These are phyloP conservation scores for Lentinula sp. DNA, from an alignment of 768 basidiomycete genomes.

Conservation along the genomic window DNA sequence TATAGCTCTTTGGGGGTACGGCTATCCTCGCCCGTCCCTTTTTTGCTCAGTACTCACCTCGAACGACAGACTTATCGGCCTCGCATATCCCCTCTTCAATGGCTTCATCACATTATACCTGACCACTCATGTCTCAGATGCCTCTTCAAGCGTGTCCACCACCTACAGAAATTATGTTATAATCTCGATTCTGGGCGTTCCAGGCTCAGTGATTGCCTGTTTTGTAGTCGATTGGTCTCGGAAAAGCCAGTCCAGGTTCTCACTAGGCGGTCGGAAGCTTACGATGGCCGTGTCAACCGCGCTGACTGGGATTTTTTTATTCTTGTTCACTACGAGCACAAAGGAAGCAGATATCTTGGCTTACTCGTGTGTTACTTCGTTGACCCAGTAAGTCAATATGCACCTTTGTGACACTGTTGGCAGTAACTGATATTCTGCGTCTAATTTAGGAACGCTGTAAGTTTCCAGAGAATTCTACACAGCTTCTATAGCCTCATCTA, in stretches of 20 bases:
- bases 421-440: no score
- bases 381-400: constrained; percentile 30
- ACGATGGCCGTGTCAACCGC: constrained; percentile 38
- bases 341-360: constrained; percentile 32
- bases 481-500: not conserved
- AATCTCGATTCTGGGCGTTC: constrained; percentile 39
- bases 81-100: constrained; percentile 50
- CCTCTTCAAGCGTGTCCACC: constrained; percentile 14
- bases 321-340: constrained; percentile 44
- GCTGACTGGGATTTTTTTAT: constrained; percentile 41
- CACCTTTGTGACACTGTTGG: no score
- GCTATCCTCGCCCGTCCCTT: not conserved
- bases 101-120: constrained; percentile 47
- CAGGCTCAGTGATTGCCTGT: constrained; percentile 41
- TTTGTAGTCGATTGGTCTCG: constrained; percentile 38
- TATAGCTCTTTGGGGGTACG: constrained; percentile 46
- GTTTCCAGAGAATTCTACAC: constrained; percentile 3
- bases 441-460: constrained; percentile 27
- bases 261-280: constrained; percentile 38
- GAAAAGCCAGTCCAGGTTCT: constrained; percentile 19
- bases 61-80: constrained; percentile 37
- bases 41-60: not conserved
- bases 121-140: constrained; percentile 21
- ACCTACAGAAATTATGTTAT: constrained; percentile 47
- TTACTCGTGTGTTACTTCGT: constrained; percentile 36